Evolutionary conservation across 2,329 filamentous ascomycete species (phyloP), one percentile per base, ranked within the genome.

Genomic region (Metarhizium anisopliae): DNA sequence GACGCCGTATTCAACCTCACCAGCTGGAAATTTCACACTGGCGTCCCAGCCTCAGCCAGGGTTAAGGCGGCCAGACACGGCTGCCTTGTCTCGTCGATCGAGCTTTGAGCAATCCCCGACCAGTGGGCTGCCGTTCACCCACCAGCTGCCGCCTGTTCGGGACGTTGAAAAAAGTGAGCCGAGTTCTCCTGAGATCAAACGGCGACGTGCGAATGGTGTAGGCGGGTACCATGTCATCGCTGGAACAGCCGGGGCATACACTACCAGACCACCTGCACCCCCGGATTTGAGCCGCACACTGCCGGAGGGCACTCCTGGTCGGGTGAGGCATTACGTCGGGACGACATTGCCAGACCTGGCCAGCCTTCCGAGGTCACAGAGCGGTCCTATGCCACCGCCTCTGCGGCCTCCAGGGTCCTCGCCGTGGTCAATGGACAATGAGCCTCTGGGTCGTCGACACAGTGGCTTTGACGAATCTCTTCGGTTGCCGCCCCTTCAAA

Each of bases 201-300:
- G 85, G 56, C 81, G 86, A 25, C 80, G 85, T 42, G 80, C 80
- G 63, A 81, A 80, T 59, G 74, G 73, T 47, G 60, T 60, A 54
- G 69, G 65, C 2, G 62, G 65, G 13, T 74, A 72, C 38, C 70
- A 69, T 47, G 54, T 63, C 2, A 60, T 66, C 32, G 60, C 52
- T 38, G 56, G 50, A 56, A 56, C 49, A 8, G 45, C 30, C 4
- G 56, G 56, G 6, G 50, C 56, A 42, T 58, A 58, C 47, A 55
- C 56, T 5, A 58, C 55, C 35, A 56, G 56, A 35, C 53, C 45
- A 30, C 45, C 45, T 32, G 43, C 55, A 16, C 53, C 55, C 5
- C 51, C 49, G 10, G 62, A 63, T 8, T 29, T 57, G 36, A 50
- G 54, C 53, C 63, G 66, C 29, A 53, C 61, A 18, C 54, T 61